Evolutionary conservation across 2,329 filamentous ascomycete species (phyloP).

Genomic region (Torrubiella hemipterigena): DNA sequence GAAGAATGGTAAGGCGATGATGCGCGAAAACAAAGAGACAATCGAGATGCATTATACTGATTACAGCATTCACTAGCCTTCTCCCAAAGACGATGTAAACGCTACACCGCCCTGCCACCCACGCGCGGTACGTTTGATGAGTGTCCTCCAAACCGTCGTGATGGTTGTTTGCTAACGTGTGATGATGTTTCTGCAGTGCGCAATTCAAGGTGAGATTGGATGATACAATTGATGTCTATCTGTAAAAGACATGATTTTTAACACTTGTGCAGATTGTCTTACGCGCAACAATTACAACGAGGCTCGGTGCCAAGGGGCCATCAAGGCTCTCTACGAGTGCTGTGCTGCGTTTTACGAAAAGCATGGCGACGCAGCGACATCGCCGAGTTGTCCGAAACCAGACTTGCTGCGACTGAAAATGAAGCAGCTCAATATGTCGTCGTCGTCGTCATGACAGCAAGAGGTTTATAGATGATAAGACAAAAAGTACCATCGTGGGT

Average conservation of each 20-base stretch:
- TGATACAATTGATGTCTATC: conserved; percentile 6
- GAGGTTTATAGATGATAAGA: background rate
- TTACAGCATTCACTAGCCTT: conserved; percentile 5
- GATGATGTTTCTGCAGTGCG: too few relatives aligned
- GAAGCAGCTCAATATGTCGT: conserved; percentile 51
- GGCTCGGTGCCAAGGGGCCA: conserved; percentile 62
- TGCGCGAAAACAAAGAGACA: background rate
- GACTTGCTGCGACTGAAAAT: conserved; percentile 72
- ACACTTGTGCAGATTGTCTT: conserved; percentile 58
- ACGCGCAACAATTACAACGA: conserved; percentile 78
- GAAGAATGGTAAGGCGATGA: background rate
- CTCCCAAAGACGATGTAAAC: conserved; percentile 56
- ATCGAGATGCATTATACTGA: background rate
- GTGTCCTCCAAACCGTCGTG: too few relatives aligned
- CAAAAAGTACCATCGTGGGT: background rate
- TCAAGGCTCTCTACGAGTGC: conserved; percentile 86
- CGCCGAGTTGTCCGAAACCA: conserved; percentile 77
- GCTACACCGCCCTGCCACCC: conserved; percentile 75
- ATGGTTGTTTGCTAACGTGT: conserved; percentile 5
- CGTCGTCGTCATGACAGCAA: conserved; percentile 5
- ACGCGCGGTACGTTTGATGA: conserved; percentile 56
- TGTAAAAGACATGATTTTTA: background rate
- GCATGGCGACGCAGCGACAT: conserved; percentile 63
- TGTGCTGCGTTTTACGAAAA: conserved; percentile 79
- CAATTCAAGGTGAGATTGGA: conserved; percentile 61